A percentile compares a stretch with the other conserved stretches of the same genome.
phyloP scores from a whole-genome alignment of 2,329 filamentous ascomycete genomes.

The Pyrenochaeta sp. region DNA sequence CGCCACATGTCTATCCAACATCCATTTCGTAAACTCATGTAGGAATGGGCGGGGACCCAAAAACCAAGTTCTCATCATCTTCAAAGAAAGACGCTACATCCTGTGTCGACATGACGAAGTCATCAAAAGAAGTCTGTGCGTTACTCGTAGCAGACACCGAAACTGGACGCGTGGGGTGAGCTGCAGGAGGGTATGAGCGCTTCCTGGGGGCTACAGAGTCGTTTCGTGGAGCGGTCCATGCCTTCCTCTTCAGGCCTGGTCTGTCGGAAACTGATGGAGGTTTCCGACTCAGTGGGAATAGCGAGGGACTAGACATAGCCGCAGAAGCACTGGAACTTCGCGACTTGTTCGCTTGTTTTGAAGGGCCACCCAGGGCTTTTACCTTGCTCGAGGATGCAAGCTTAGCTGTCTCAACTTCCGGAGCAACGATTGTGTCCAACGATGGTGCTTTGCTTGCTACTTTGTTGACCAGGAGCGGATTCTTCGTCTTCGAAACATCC shows the following conservation, averaged over 20 bases:
- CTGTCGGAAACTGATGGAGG: constrained; percentile 8
- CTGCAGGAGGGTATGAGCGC: neutral
- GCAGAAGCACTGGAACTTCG: neutral
- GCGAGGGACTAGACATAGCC: neutral
- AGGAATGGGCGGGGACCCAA: constrained; percentile 31
- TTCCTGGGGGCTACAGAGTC: constrained; percentile 1
- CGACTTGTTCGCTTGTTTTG: neutral
- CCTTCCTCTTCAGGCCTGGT: constrained; percentile 14
- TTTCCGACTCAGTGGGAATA: neutral
- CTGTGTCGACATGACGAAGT: constrained; percentile 38
- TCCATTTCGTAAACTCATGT: constrained; percentile 12
- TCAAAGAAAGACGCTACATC: constrained; percentile 38
- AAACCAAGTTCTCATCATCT: constrained; percentile 28
- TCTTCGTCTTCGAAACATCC: neutral
- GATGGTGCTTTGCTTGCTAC: neutral
- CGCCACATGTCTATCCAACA: neutral
- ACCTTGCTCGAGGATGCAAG: neutral
- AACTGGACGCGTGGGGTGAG: neutral
- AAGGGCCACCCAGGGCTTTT: neutral
- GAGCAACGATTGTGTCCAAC: too few species aligned
- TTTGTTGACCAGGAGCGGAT: neutral
- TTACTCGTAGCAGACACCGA: neutral
- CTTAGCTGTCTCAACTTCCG: neutral
- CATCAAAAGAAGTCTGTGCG: constrained; percentile 7
- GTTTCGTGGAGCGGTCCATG: neutral